Evolutionary conservation across 2,329 filamentous ascomycete genomes (phyloP).

Genomic region (Cladosporium sp.): DNA sequence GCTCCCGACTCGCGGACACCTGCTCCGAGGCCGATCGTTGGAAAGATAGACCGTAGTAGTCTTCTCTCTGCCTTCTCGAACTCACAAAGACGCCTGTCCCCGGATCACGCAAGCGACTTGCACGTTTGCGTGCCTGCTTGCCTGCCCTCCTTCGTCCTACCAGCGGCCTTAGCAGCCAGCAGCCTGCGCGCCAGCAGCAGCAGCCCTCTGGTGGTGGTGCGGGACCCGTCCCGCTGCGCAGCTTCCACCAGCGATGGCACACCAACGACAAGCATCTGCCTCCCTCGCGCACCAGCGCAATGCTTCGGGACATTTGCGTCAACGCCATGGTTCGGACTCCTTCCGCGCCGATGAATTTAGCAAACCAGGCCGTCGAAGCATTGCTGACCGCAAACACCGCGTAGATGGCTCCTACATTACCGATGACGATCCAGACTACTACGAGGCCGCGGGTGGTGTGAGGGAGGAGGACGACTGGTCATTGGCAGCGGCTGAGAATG

Average conservation of each 20-base stretch:
- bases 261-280: slow-evolving; percentile 15
- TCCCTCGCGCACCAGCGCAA: slow-evolving; percentile 13
- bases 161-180: too few relatives aligned
- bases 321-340: slow-evolving; percentile 23
- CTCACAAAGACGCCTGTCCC: neutral
- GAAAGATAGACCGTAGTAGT: too few relatives aligned
- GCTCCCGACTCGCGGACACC: neutral
- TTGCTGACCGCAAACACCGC: slow-evolving; percentile 7
- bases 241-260: slow-evolving; percentile 16
- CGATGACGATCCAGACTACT: slow-evolving; percentile 13
- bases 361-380: slow-evolving; percentile 1
- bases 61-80: slow-evolving; percentile 7
- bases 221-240: neutral
- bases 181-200: neutral
- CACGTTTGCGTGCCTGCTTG: neutral
- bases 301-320: slow-evolving; percentile 24
- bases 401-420: slow-evolving; percentile 10
- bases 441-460: neutral
- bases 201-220: neutral
- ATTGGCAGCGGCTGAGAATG: slow-evolving; percentile 16
- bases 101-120: slow-evolving; percentile 5
- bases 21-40: neutral
- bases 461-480: slow-evolving; percentile 14
- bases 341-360: slow-evolving; percentile 4
- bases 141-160: neutral